Conservation (phyloP, 768 basidiomycete genomes). For the Mycena vulgaris region DNA sequence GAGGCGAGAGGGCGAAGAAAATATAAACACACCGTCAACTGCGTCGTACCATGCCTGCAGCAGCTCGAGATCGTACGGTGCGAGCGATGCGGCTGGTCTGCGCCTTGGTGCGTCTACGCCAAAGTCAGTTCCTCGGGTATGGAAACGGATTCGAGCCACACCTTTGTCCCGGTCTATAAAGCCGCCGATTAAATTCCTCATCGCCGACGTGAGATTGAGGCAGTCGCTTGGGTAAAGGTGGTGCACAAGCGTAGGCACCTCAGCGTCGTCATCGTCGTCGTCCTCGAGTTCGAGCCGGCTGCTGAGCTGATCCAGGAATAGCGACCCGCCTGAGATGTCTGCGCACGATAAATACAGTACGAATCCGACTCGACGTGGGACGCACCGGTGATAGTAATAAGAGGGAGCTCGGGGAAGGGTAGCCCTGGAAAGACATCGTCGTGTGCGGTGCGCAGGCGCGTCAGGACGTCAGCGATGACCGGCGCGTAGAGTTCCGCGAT, state of each 20-base stretch:
- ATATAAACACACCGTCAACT: slow-evolving; percentile 35
- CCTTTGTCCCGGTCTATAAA: slow-evolving; percentile 59
- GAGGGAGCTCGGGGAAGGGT: slow-evolving; percentile 74
- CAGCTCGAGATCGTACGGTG: slow-evolving; percentile 72
- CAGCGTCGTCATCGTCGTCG: not conserved
- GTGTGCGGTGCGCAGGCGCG: slow-evolving; percentile 63
- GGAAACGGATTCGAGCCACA: not conserved
- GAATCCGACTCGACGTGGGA: not conserved
- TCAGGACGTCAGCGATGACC: slow-evolving; percentile 60
- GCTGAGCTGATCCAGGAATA: slow-evolving; percentile 63
- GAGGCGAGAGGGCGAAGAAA: not conserved
- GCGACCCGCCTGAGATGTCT: slow-evolving; percentile 63
- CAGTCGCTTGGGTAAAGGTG: slow-evolving; percentile 76
- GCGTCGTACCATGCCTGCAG: slow-evolving; percentile 74
- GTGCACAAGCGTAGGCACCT: slow-evolving; percentile 46
- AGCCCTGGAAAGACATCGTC: slow-evolving; percentile 63
- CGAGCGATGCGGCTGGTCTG: slow-evolving; percentile 66
- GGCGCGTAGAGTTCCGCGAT: slow-evolving; percentile 65
- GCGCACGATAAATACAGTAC: not conserved
- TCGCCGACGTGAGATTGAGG: slow-evolving; percentile 63
- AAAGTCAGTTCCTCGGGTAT: not conserved
- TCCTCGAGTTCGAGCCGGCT: slow-evolving; percentile 49
- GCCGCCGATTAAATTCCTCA: slow-evolving; percentile 69
- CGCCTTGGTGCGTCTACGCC: slow-evolving; percentile 57
- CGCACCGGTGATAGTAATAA: slow-evolving; percentile 71